Evolutionary conservation across 2,329 filamentous ascomycete species (phyloP), one percentile per base, ranked within the genome.

Genomic region (Botrytis elliptica): DNA sequence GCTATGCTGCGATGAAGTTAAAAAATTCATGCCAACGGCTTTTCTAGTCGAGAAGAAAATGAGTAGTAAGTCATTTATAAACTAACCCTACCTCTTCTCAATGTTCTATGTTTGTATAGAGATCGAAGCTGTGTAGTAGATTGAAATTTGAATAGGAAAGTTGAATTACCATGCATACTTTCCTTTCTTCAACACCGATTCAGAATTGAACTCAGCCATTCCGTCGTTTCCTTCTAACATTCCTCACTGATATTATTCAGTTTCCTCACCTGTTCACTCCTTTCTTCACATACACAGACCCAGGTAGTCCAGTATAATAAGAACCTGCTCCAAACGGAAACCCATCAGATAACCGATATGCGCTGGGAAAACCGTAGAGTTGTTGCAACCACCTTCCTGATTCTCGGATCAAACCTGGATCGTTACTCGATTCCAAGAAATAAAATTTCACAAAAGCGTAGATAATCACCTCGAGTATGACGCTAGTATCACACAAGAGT

Each of bases 21-120:
- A 0, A 1, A 33, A 4, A 0, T 55, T 55, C 7, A 55, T 3
- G 7, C n/a, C 14, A 18, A n/a, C 14, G 14, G 18, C 1, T 29
- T 18, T 7, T 57, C n/a, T 57, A 29, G 14, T 7, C 52, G 18
- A 29, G 6, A 16, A 55, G 52, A 29, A 18, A 55, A 18, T 29
- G 6, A 29, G 6, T 29, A 55, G 12, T 8, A 57, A 29, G 12
- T 57, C 52, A 57, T 57, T 57, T 9, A 18, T 29, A 18, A 57
- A 16, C 0, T 29, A 9, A 29, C n/a, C 2, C 3, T 7, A 57
- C 1, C n/a, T 9, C 52, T 18, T 29, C 2, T 29, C n/a, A 4
- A 18, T 18, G 3, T 33, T 57, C 3, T 4, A 18, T 18, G 14
- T 18, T 33, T 9, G 8, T 18, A 29, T 9, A 8, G 14, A 3